phyloP scores from a whole-genome alignment of 345 rosid genomes.

The Populus euphratica region DNA sequence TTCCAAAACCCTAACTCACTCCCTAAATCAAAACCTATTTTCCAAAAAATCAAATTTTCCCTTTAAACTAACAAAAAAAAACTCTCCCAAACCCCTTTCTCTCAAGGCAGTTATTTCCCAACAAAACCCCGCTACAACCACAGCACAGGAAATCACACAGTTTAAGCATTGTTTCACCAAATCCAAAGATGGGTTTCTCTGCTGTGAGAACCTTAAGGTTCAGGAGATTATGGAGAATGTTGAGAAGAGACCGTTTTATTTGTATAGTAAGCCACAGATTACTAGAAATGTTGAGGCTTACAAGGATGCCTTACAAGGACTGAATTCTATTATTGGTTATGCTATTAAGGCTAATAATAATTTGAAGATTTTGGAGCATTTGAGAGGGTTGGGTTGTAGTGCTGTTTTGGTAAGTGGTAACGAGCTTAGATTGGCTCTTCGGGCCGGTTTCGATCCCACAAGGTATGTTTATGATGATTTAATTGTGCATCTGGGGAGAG shows the following conservation, averaged over 20 bases:
- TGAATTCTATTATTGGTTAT: conserved; percentile 72
- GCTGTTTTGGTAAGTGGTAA: conserved; percentile 95
- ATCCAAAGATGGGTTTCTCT: conserved; percentile 75
- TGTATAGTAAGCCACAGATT: conserved; percentile 87
- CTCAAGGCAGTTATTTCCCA: conserved; percentile 57
- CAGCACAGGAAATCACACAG: conserved; percentile 22
- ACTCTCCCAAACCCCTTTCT: conserved; percentile 37
- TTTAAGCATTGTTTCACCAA: conserved; percentile 79
- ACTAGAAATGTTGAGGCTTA: conserved; percentile 80
- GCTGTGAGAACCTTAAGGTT: conserved; percentile 81
- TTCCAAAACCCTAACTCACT: conserved; percentile 32
- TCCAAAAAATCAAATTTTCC: conserved; percentile 37
- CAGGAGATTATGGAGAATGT: conserved; percentile 67
- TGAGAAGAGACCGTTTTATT: conserved; percentile 83
- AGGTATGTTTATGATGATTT: conserved; percentile 40
- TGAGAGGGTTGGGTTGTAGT: conserved; percentile 86
- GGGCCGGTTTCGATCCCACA: conserved; percentile 82
- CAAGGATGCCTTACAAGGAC: conserved; percentile 66
- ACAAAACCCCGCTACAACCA: conserved; percentile 31
- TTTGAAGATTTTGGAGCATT: conserved; percentile 85
- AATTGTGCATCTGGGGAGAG: not conserved
- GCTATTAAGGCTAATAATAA: conserved; percentile 94
- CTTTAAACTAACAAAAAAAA: conserved; percentile 21
- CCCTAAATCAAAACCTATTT: conserved; percentile 30
- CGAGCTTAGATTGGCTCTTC: conserved; percentile 87